Conservation (phyloP, 78 protist species). For the Ministeria vibrans region DNA sequence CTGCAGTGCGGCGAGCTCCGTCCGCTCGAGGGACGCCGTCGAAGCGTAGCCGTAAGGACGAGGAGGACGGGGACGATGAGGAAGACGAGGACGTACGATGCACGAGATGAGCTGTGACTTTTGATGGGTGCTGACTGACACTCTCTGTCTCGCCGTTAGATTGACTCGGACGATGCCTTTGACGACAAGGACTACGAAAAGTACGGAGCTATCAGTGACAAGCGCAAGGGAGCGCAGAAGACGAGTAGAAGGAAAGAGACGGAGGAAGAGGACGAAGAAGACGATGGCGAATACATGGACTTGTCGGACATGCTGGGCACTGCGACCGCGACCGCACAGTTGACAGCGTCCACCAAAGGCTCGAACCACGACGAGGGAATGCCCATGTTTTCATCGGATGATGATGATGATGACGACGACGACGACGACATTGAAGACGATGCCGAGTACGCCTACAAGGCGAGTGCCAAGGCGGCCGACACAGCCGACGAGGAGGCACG, state of each 20-base stretch:
- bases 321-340: too few relatives aligned
- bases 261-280: neutral
- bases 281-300: neutral
- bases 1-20: too few relatives aligned
- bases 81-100: neutral
- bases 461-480: neutral
- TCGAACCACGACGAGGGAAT: too few relatives aligned
- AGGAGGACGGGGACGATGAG: neutral
- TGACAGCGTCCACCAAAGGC: too few relatives aligned
- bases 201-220: neutral
- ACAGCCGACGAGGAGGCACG: conserved; percentile 1
- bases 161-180: neutral
- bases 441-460: neutral
- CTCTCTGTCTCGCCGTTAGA: neutral
- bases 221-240: neutral
- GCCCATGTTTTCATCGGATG: neutral
- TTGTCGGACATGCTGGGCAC: neutral
- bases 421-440: neutral
- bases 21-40: too few relatives aligned
- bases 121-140: neutral
- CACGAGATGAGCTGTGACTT: neutral
- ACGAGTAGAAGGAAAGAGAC: neutral
- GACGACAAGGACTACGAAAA: neutral
- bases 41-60: too few relatives aligned
- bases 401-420: conserved; percentile 16